Conservation (phyloP, 1,284 basidiomycete species). For the Marasmius sp. region DNA sequence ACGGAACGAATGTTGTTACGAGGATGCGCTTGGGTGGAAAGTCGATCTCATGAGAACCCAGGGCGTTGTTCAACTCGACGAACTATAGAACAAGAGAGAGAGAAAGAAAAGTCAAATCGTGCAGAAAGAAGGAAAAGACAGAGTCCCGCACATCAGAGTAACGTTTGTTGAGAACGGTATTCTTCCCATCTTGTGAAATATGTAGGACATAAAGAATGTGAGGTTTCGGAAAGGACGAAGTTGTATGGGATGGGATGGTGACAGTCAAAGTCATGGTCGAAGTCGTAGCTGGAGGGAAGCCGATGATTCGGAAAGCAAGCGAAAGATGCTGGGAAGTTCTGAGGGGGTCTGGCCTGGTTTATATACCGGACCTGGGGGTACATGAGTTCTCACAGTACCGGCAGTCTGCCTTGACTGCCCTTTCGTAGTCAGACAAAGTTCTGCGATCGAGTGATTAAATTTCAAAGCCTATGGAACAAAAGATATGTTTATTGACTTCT, state of each 20-base stretch:
- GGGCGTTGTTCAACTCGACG: conserved; percentile 37
- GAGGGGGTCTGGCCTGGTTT: no score
- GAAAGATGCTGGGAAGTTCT: background rate
- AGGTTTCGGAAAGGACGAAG: conserved; percentile 47
- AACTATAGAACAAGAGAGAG: conserved; percentile 34
- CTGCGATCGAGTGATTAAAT: no score
- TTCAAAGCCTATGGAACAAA: no score
- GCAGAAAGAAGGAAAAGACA: background rate
- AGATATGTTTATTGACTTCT: no score
- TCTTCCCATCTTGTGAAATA: conserved; percentile 33
- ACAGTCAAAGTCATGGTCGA: conserved; percentile 15
- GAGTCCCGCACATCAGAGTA: conserved; percentile 46
- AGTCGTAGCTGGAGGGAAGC: background rate
- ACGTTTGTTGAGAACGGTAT: conserved; percentile 36
- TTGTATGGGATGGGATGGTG: conserved; percentile 45
- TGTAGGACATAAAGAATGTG: conserved; percentile 49
- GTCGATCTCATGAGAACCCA: conserved; percentile 23
- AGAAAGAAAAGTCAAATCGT: background rate
- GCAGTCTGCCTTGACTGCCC: no score
- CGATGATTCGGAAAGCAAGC: background rate
- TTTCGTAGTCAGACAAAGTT: no score
- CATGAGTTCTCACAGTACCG: no score
- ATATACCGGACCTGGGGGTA: no score
- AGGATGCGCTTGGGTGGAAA: conserved; percentile 53
- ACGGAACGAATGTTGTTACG: conserved; percentile 45